Evolutionary conservation across 1,284 basidiomycete genomes (phyloP).

Genomic region (Moesziomyces sp.): DNA sequence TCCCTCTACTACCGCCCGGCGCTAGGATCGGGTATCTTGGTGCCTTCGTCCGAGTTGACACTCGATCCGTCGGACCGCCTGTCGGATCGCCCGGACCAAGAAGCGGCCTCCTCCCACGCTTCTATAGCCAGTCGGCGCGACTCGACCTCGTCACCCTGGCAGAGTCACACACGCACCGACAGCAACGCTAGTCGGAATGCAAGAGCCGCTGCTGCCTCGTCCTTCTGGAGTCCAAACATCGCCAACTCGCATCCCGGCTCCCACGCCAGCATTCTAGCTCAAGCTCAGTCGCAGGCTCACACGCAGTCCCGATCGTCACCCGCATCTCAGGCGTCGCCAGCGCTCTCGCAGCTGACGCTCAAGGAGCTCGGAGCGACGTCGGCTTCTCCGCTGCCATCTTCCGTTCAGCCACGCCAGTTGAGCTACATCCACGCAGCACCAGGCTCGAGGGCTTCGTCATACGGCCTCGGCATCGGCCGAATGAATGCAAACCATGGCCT

Average conservation of each 20-base stretch:
- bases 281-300: slow-evolving; percentile 8
- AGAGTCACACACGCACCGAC: slow-evolving; percentile 16
- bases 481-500: slow-evolving; percentile 4
- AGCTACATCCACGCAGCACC: slow-evolving; percentile 47
- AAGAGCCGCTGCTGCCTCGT: slow-evolving; percentile 11
- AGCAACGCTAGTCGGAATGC: slow-evolving; percentile 19
- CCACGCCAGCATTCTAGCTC: slow-evolving; percentile 39
- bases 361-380: background rate
- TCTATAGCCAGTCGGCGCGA: background rate
- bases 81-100: background rate
- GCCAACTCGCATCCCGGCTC: slow-evolving; percentile 37
- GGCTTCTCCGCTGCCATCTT: slow-evolving; percentile 2
- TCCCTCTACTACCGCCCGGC: slow-evolving; percentile 47
- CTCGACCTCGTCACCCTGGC: slow-evolving; percentile 3
- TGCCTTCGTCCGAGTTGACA: slow-evolving; percentile 22
- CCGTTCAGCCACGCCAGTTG: slow-evolving; percentile 14
- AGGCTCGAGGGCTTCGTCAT: slow-evolving; percentile 16
- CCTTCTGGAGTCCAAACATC: slow-evolving; percentile 40
- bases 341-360: background rate
- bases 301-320: background rate
- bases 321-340: background rate
- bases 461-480: slow-evolving; percentile 13
- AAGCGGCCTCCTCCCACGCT: too few relatives aligned
- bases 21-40: slow-evolving; percentile 36
- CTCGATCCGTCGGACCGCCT: slow-evolving; percentile 1